Evolutionary conservation across 352 stramenopile genomes (phyloP), one percentile per base, ranked within the genome.

Genomic region (Bremia lactucae): DNA sequence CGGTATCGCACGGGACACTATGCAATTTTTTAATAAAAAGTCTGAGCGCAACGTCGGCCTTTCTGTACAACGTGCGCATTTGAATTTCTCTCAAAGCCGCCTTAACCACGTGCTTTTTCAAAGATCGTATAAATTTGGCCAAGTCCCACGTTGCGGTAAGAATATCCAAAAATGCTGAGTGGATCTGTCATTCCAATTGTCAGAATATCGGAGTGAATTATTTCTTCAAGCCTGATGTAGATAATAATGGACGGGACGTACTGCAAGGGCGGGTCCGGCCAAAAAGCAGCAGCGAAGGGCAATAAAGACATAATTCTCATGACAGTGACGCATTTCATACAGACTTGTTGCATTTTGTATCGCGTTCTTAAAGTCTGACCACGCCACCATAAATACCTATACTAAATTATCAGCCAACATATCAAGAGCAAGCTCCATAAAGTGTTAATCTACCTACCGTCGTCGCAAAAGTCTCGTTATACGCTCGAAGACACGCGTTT

Each of bases 391-490:
- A 6, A 80, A 23, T 13, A 75, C 57, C 68, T 80, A 46, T 21
- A n/a, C n/a, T n/a, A n/a, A n/a, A n/a, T n/a, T n/a, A n/a, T 31
- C 1, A 31, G 19, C 21, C 14, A 11, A 23, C 8, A 15, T 22
- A 46, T 10, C 22, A 14, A 18, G n/a, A n/a, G n/a, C n/a, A n/a
- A n/a, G n/a, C n/a, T n/a, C n/a, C n/a, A n/a, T n/a, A n/a, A n/a
- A n/a, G n/a, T n/a, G n/a, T n/a, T n/a, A n/a, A 39, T 36, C n/a
- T 36, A 33, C 42, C 7, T 48, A 78, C 66, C 48, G 65, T 63
- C 10, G 59, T 65, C 13, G 52, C 51, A 43, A 82, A 77, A 19
- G 56, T 54, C 41, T 72, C 66, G 29, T 70, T 76, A 35, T 77
- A 74, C 23, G 61, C 66, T 36, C 41, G 26, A 1, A 79, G 47